Evolutionary conservation across 768 basidiomycete genomes (phyloP), one percentile per base, ranked within the genome.

Genomic region (Calocybe cyanea): DNA sequence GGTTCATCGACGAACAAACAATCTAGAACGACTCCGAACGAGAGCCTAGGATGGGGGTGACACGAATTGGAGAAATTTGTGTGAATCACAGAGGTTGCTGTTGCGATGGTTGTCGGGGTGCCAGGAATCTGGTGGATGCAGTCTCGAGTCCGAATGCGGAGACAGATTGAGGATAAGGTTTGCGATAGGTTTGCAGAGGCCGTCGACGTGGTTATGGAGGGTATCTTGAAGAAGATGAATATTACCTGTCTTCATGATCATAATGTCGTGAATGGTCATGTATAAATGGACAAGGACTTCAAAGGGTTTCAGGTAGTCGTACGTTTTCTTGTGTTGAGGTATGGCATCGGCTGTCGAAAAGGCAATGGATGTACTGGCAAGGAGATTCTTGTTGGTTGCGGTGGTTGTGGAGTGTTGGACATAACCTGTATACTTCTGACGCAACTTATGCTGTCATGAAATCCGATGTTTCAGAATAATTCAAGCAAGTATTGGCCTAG

Each of bases 21-120:
- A 30, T 7, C 51, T 20, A 0, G 51, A 43, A 1, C n/a, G n/a
- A n/a, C n/a, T n/a, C n/a, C n/a, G n/a, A n/a, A n/a, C 30, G 38
- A 0, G 39, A 20, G 3, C 35, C 19, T 1, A 41, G 44, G 7
- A 52, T 1, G 2, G 51, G 43, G 20, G 48, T 40, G 3, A 52
- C 43, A 7, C 51, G 47, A 0, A 46, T 43, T 6, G 51, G 51
- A 1, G 47, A 49, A 1, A 47, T 52, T 20, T 52, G 51, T 0
- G 46, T 37, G 4, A 43, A 45, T 42, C 1, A 25, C 17, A 10
- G 17, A 21, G 2, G 20, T 1, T 1, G 7, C 17, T 37, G 25
- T 11, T 28, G 25, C 11, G 25, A 6, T 28, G 25, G 25, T 28
- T 5, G 25, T 28, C 11, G 25, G 35, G 10, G 33, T 49, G 45